These are phyloP conservation scores for Colletotrichum limetticola DNA, from an alignment of 2,329 filamentous ascomycete genomes.

Conservation along the genomic window DNA sequence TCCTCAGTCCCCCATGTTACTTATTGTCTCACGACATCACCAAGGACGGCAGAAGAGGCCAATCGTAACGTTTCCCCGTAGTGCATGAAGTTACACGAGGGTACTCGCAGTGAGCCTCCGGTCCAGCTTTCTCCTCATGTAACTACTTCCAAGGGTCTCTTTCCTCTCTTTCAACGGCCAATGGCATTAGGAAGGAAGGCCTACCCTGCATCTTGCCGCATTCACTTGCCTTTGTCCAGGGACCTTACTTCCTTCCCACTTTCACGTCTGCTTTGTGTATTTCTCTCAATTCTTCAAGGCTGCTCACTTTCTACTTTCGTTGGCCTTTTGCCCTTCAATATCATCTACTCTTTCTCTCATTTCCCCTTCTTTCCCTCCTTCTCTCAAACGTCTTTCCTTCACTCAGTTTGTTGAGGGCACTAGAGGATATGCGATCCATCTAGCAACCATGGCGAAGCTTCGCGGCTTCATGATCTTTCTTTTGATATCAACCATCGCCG, in stretches of 20 bases:
- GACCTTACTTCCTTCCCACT: background rate
- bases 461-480: background rate
- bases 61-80: background rate
- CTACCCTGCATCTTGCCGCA: background rate
- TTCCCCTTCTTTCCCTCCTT: background rate
- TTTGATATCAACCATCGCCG: background rate
- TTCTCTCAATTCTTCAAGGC: background rate
- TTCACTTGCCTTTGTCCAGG: too few relatives aligned
- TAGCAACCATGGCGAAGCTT: constrained; percentile 4
- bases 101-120: background rate
- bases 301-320: background rate
- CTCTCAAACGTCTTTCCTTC: background rate
- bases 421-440: background rate
- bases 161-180: background rate
- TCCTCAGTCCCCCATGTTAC: background rate
- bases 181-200: background rate
- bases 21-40: background rate
- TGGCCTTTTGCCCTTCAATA: background rate
- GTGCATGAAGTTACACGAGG: background rate
- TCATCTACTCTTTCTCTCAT: background rate
- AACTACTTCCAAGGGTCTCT: background rate
- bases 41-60: background rate
- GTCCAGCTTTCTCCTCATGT: background rate
- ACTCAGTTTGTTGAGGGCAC: too few relatives aligned
- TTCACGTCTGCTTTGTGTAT: background rate